A percentile compares a stretch with the other conserved stretches of the same genome.
phyloP scores from a whole-genome alignment of 2,329 filamentous ascomycete genomes.

The Talaromyces albobiverticillius region DNA sequence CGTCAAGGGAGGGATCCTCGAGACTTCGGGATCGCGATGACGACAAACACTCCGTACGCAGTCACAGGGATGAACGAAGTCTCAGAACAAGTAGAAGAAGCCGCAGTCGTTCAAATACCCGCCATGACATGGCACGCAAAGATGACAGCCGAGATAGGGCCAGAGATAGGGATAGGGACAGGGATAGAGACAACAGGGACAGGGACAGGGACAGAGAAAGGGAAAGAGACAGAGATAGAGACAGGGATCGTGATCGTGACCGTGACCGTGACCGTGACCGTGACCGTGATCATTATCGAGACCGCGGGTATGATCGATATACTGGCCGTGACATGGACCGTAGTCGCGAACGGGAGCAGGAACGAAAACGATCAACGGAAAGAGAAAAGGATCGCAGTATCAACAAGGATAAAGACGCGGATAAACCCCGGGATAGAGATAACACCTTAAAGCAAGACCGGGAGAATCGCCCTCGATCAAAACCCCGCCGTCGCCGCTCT shows the following conservation, averaged over 20 bases:
- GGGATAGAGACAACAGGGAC: no score
- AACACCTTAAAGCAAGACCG: not conserved
- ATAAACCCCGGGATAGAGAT: constrained; percentile 5
- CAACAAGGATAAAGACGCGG: constrained; percentile 14
- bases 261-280: constrained; percentile 24
- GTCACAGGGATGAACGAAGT: constrained; percentile 9
- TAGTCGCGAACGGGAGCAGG: constrained; percentile 18
- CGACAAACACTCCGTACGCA: constrained; percentile 12
- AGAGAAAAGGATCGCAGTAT: constrained; percentile 17
- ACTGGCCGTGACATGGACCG: constrained; percentile 25
- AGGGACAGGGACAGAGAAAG: constrained; percentile 22
- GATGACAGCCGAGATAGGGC: constrained; percentile 26
- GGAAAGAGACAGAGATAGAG: constrained; percentile 23
- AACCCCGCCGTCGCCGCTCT: constrained; percentile 9
- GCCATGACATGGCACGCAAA: constrained; percentile 24
- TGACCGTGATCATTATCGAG: constrained; percentile 31
- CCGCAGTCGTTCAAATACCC: constrained; percentile 24
- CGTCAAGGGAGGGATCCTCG: constrained; percentile 19
- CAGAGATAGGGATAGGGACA: constrained; percentile 22
- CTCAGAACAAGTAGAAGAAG: constrained; percentile 5
- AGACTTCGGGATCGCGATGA: constrained; percentile 18
- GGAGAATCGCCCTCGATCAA: constrained; percentile 16
- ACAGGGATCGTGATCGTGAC: constrained; percentile 32
- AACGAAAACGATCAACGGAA: constrained; percentile 16
- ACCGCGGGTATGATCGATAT: constrained; percentile 26